phyloP scores from a whole-genome alignment of 768 basidiomycete species.

The Filobasidium wieringae region DNA sequence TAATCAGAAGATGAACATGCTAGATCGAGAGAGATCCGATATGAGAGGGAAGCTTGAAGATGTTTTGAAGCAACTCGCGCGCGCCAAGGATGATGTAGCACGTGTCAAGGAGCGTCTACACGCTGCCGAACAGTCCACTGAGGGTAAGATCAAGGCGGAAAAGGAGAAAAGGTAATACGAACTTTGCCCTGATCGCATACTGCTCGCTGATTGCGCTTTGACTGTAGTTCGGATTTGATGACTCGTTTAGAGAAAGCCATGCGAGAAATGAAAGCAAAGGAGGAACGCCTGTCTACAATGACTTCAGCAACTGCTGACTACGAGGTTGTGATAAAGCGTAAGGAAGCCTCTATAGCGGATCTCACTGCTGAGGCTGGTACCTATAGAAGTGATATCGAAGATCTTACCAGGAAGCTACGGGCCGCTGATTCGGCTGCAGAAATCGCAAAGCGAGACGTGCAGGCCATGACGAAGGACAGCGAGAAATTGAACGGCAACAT shows the following conservation, averaged over 20 bases:
- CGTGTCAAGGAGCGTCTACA: slow-evolving; percentile 16
- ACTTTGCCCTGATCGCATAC: neutral
- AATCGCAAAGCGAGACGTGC: slow-evolving; percentile 17
- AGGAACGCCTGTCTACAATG: slow-evolving; percentile 62
- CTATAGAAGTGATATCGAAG: slow-evolving; percentile 50
- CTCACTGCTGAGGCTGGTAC: slow-evolving; percentile 44
- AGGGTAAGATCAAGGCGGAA: slow-evolving; percentile 15
- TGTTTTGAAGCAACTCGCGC: neutral
- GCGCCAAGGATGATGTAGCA: slow-evolving; percentile 6
- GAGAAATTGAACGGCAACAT: slow-evolving; percentile 16
- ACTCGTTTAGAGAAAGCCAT: neutral
- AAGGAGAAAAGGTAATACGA: slow-evolving; percentile 9
- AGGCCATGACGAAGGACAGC: slow-evolving; percentile 34
- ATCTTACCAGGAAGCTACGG: slow-evolving; percentile 24
- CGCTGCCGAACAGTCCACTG: slow-evolving; percentile 9
- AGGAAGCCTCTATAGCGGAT: slow-evolving; percentile 57
- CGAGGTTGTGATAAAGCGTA: slow-evolving; percentile 60
- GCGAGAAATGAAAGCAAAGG: slow-evolving; percentile 41
- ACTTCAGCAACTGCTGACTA: slow-evolving; percentile 65
- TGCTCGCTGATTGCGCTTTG: slow-evolving; percentile 30
- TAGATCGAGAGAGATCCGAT: slow-evolving; percentile 1
- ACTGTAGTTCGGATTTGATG: neutral
- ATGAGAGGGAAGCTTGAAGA: neutral
- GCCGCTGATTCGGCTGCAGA: slow-evolving; percentile 44
- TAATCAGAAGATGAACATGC: neutral